phyloP scores from a whole-genome alignment of 495 filamentous ascomycete genomes.

The Hypoxylon lenormandii region DNA sequence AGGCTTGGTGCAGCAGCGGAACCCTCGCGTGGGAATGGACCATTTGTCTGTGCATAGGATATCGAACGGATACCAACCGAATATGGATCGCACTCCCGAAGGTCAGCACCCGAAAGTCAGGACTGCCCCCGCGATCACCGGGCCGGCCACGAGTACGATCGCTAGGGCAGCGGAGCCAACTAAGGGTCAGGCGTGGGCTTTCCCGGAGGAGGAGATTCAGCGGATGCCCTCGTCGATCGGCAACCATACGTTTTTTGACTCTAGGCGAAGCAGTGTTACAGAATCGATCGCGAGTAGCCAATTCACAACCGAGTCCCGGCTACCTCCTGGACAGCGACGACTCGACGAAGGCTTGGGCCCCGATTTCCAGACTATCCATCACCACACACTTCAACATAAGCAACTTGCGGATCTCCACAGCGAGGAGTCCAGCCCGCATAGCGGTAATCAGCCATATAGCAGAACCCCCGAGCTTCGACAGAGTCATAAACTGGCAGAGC shows the following conservation, averaged over 20 bases:
- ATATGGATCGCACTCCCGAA: slow-evolving; percentile 64
- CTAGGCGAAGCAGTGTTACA: slow-evolving; percentile 76
- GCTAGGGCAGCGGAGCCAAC: slow-evolving; percentile 83
- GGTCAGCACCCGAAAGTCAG: slow-evolving; percentile 64
- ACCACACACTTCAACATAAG: slow-evolving; percentile 81
- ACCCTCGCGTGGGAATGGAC: slow-evolving; percentile 60
- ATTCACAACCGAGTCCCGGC: slow-evolving; percentile 74
- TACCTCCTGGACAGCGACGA: slow-evolving; percentile 77
- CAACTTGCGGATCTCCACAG: slow-evolving; percentile 74
- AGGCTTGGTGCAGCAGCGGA: slow-evolving; percentile 64
- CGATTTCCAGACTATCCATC: slow-evolving; percentile 68
- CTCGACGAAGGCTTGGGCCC: slow-evolving; percentile 66
- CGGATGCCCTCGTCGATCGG: slow-evolving; percentile 55
- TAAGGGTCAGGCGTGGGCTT: slow-evolving; percentile 84
- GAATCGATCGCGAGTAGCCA: slow-evolving; percentile 79
- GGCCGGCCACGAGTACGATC: slow-evolving; percentile 79
- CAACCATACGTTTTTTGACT: slow-evolving; percentile 70
- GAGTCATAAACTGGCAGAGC: slow-evolving; percentile 94
- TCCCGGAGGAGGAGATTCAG: slow-evolving; percentile 78
- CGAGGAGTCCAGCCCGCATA: slow-evolving; percentile 66
- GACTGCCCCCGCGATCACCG: slow-evolving; percentile 80
- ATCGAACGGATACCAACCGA: slow-evolving; percentile 73
- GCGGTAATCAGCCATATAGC: slow-evolving; percentile 82
- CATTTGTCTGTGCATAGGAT: slow-evolving; percentile 63
- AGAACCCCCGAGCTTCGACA: slow-evolving; percentile 93